Conservation (phyloP, 768 basidiomycete species). For the Hericium coralloides region DNA sequence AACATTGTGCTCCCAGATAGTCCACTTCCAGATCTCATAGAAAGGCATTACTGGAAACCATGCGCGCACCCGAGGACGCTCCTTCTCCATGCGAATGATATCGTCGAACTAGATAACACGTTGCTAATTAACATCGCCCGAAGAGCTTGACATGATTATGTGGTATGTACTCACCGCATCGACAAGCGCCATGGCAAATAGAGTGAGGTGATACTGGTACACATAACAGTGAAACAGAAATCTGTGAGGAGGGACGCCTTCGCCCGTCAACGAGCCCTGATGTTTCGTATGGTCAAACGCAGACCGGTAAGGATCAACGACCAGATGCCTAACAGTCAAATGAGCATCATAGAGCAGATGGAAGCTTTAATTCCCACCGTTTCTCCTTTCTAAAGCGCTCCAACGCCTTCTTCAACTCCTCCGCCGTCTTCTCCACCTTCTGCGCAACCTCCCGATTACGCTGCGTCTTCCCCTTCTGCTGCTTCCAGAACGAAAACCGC, state of each 20-base stretch:
- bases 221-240: conserved; percentile 69
- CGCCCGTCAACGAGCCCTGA: conserved; percentile 16
- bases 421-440: conserved; percentile 28
- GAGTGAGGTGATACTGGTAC: conserved; percentile 49
- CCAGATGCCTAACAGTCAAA: conserved; percentile 25
- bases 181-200: conserved; percentile 25
- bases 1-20: conserved; percentile 37
- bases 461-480: conserved; percentile 21
- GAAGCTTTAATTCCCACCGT: conserved; percentile 30
- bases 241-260: conserved; percentile 51
- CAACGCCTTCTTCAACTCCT: conserved; percentile 28
- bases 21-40: conserved; percentile 31
- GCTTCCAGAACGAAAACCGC: conserved; percentile 29
- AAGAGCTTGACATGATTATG: neutral
- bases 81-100: conserved; percentile 45
- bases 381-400: conserved; percentile 39
- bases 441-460: conserved; percentile 26
- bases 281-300: conserved; percentile 32
- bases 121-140: neutral
- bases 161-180: conserved; percentile 24
- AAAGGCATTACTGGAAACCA: conserved; percentile 47
- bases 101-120: conserved; percentile 43
- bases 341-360: neutral
- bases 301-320: conserved; percentile 54
- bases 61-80: conserved; percentile 30